Base-by-base conservation (phyloP, 1,284 basidiomycete species). In the Apiotrichum veenhuisii region DNA sequence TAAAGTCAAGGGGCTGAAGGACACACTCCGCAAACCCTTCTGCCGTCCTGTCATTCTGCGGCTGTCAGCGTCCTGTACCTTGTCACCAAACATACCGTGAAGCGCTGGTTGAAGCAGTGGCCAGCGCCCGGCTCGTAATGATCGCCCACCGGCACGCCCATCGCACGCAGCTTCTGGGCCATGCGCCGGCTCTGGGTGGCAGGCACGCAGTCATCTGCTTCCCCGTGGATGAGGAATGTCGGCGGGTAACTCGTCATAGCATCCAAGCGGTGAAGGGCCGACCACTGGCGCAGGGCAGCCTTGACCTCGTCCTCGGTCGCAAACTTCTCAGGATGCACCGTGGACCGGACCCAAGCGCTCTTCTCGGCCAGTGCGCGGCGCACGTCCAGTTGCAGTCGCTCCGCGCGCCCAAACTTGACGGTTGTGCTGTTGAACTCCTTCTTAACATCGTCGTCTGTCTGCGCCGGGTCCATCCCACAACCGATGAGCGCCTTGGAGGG, bases 141-240 rank as follows among this genome's bases (percentile, higher is more conserved):
- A 36, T 53, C 62, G 14, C 34, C 48, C 1, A 61, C 54, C 0
- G 47, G 44, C 11, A 69, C 57, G 7, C 59, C 63, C 23, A 59
- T 26, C 14, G 46, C 56, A n/a, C 52, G 55, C n/a, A 69, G 52
- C 44, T 54, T 61, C 17, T 58, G 44, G n/a, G 52, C 63, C 33
- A 69, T 56, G 4, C 48, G 20, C 37, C 53, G 36, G 17, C 52
- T 45, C 50, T 68, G 67, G 2, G 38, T 43, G 26, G 64, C 41
- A 7, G 60, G 62, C n/a, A 69, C 65, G n/a, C 53, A 30, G 0
- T n/a, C 25, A 48, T 70, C 68, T 5, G 25, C 56, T 9, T 53
- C 58, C 1, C 68, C 67, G 43, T 70, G 68, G 14, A 70, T n/a
- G 36, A 70, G 48, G 52, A 59, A 61, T 3, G 66, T 68, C 3